Evolutionary conservation across 2,329 filamentous ascomycete species (phyloP).

Genomic region (Fusarium vanettenii): DNA sequence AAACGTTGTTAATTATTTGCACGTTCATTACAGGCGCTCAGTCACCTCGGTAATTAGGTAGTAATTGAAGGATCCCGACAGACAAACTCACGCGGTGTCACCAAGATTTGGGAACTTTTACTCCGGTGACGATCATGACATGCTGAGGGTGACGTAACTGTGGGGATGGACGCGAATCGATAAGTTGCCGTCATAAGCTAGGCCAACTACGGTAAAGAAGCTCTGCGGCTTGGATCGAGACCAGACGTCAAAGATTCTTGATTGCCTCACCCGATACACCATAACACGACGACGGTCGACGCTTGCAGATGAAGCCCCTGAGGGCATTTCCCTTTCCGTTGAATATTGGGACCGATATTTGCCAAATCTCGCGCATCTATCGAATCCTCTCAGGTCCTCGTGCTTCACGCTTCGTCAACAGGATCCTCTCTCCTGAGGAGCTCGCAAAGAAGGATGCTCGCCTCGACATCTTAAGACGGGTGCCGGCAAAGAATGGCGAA

Average conservation of each 20-base stretch:
- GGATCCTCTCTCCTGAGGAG: constrained; percentile 58
- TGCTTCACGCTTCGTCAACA: constrained; percentile 58
- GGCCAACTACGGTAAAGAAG: constrained; percentile 5
- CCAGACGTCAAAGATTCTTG: constrained; percentile 5
- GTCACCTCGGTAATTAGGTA: constrained; percentile 9
- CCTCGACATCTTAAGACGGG: constrained; percentile 22
- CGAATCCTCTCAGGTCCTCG: constrained; percentile 62
- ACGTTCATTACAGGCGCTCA: constrained; percentile 8
- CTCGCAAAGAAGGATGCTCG: constrained; percentile 37
- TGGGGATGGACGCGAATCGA: constrained; percentile 33
- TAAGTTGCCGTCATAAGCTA: constrained; percentile 41
- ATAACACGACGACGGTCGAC: neutral
- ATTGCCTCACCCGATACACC: neutral
- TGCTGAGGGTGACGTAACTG: constrained; percentile 22
- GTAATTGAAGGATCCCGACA: constrained; percentile 24
- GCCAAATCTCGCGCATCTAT: constrained; percentile 73
- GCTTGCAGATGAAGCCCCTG: constrained; percentile 46
- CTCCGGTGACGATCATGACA: constrained; percentile 8
- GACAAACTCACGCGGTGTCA: neutral
- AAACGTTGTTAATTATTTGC: constrained; percentile 1
- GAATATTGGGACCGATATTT: constrained; percentile 83
- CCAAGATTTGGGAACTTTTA: constrained; percentile 1
- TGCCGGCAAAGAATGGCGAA: neutral
- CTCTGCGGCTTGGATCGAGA: neutral
- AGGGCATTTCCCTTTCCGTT: constrained; percentile 72